Evolutionary conservation across 331 rosid genomes (phyloP).

Genomic region (Quercus tomentella): DNA sequence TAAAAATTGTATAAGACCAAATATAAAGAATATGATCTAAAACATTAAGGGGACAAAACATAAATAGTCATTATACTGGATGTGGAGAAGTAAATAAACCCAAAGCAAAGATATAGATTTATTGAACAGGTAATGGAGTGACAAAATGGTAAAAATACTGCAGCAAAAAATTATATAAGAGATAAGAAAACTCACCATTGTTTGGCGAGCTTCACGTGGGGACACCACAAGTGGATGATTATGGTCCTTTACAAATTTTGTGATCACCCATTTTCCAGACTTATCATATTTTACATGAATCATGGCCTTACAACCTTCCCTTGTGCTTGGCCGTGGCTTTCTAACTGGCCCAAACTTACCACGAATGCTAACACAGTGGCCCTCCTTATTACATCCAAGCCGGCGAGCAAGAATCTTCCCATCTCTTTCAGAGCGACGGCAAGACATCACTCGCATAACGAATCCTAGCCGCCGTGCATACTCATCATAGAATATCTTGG

Average conservation of each 20-base stretch:
- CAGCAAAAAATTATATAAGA: background rate
- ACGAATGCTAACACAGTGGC: conserved; percentile 71
- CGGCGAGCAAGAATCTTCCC: conserved; percentile 94
- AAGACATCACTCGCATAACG: conserved; percentile 97
- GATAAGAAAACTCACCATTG: conserved; percentile 57
- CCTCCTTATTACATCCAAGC: conserved; percentile 94
- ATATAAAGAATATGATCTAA: background rate
- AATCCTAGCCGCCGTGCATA: conserved; percentile 79
- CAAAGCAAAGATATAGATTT: background rate
- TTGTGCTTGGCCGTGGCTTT: conserved; percentile 79
- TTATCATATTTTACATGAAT: conserved; percentile 82
- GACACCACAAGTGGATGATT: conserved; percentile 84
- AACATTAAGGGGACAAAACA: background rate
- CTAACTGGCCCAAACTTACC: conserved; percentile 76
- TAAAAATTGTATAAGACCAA: background rate
- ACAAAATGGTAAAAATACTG: background rate
- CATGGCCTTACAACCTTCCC: conserved; percentile 99
- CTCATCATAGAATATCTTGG: conserved; percentile 89
- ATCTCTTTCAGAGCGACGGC: conserved; percentile 94
- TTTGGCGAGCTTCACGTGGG: conserved; percentile 95
- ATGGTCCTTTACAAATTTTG: conserved; percentile 89
- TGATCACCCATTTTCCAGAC: conserved; percentile 88
- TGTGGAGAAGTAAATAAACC: background rate
- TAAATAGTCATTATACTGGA: background rate
- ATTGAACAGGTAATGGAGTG: background rate